Evolutionary conservation across 2,329 filamentous ascomycete genomes (phyloP).

Genomic region (Nigrospora osmanthi): DNA sequence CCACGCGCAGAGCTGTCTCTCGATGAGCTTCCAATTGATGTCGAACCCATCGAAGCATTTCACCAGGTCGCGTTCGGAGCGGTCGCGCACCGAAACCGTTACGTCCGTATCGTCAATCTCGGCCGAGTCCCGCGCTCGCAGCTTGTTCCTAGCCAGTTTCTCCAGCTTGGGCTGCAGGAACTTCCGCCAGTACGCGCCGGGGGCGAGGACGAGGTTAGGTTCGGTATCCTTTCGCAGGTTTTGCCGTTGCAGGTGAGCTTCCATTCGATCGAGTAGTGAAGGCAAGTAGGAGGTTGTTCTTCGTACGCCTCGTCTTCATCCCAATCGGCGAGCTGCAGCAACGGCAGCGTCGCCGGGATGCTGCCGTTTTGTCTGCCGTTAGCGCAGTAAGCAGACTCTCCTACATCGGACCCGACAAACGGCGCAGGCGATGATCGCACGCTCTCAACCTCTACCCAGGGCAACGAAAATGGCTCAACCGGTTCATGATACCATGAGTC

Average conservation of each 20-base stretch:
- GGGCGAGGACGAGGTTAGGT: constrained; percentile 15
- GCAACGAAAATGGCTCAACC: too few species aligned
- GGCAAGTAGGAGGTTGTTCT: constrained; percentile 8
- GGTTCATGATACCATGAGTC: too few species aligned
- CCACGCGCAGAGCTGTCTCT: neutral
- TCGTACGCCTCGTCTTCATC: neutral
- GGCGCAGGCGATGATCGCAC: too few species aligned
- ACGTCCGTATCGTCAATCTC: constrained; percentile 6
- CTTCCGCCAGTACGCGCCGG: constrained; percentile 7
- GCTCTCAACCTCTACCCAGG: too few species aligned
- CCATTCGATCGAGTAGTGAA: constrained; percentile 19
- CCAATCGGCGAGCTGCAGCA: neutral
- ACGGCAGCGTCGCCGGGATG: neutral
- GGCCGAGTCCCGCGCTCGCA: constrained; percentile 7
- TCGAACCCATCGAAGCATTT: neutral
- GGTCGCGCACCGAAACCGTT: neutral
- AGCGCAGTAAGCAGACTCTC: neutral
- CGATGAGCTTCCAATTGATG: neutral
- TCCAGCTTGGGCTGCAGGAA: constrained; percentile 7
- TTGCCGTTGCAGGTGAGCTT: constrained; percentile 15
- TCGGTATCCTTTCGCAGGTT: constrained; percentile 16
- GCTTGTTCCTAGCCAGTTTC: constrained; percentile 6
- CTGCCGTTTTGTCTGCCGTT: neutral
- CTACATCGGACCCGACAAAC: too few species aligned
- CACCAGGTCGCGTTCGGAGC: neutral